Evolutionary conservation across 2,329 filamentous ascomycete species (phyloP).

Genomic region (Alternaria gansuensis): DNA sequence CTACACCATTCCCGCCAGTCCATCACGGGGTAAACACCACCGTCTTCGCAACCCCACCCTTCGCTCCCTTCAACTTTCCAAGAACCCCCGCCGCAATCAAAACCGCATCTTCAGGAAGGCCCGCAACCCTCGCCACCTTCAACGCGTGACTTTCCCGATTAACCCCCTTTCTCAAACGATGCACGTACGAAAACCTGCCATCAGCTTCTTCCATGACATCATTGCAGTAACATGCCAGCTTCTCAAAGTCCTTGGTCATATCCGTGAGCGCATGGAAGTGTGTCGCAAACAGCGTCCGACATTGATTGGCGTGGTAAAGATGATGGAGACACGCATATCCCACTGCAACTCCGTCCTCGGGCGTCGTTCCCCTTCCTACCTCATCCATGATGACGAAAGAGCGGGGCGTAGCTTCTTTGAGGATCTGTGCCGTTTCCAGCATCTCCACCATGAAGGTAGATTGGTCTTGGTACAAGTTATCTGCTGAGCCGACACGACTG

Average conservation of each 20-base stretch:
- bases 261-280: constrained; percentile 91
- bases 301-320: constrained; percentile 77
- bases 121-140: constrained; percentile 88
- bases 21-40: neutral
- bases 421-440: constrained; percentile 92
- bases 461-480: constrained; percentile 93
- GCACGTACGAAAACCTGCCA: constrained; percentile 79
- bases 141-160: constrained; percentile 90
- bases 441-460: constrained; percentile 99
- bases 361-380: constrained; percentile 92
- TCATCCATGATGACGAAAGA: constrained; percentile 98
- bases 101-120: constrained; percentile 77
- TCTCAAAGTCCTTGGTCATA: constrained; percentile 68
- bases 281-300: constrained; percentile 88
- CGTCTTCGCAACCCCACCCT: neutral
- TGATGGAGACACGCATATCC: constrained; percentile 89
- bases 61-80: constrained; percentile 32
- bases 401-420: constrained; percentile 81
- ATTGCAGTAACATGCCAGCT: constrained; percentile 83
- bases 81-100: constrained; percentile 70
- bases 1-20: neutral
- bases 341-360: constrained; percentile 88
- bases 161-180: constrained; percentile 80
- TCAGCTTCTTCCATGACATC: constrained; percentile 78
- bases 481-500: constrained; percentile 84